Evolutionary conservation across 306 rosid species (phyloP), one percentile per base, ranked within the genome.

Genomic region (Elaeagnus macrophylla): DNA sequence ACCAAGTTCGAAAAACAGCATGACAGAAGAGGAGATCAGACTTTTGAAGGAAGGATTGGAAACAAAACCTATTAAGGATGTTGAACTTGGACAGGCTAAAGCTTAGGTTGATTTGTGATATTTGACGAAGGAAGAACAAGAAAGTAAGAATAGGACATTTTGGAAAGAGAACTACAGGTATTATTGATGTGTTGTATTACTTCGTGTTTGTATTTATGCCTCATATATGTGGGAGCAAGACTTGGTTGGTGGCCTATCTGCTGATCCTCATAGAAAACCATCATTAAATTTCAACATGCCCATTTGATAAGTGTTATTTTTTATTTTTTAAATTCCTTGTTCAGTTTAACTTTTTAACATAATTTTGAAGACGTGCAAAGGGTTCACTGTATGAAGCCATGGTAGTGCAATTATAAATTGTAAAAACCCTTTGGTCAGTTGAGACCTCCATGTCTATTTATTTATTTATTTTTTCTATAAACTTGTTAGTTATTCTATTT

Each of bases 1-100:
- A 38, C 40, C 76, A 60, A 66, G 67, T 53, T 46, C 56, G 9
- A 88, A 84, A 74, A 80, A 76, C 67, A 84, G 91, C 83, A 63
- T 88, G 51, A 84, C 95, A 0, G 94, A 84, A 61, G 97, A 88
- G 77, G 97, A 88, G 61, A 80, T 84, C 57, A 74, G 76, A 61
- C 81, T 88, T 48, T 67, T 86, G 70, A 80, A 78, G 69, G 95
- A 67, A 1, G 91, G 78, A 63, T 18, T 68, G 48, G 87, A 79
- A 42, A 67, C 41, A 5, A 25, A 18, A 32, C 53, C 79, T 44
- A 52, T 53, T 11, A 86, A 79, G 72, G 86, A 83, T 73, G 78
- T 83, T 64, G 93, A 83, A 77, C 76, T 74, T 61, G 84, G 73
- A 57, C 84, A 77, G 45, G 46, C 80, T 50, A 73, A 74, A 79